These are phyloP conservation scores for Obba rivulosa DNA, from an alignment of 768 basidiomycete genomes.

Conservation along the genomic window DNA sequence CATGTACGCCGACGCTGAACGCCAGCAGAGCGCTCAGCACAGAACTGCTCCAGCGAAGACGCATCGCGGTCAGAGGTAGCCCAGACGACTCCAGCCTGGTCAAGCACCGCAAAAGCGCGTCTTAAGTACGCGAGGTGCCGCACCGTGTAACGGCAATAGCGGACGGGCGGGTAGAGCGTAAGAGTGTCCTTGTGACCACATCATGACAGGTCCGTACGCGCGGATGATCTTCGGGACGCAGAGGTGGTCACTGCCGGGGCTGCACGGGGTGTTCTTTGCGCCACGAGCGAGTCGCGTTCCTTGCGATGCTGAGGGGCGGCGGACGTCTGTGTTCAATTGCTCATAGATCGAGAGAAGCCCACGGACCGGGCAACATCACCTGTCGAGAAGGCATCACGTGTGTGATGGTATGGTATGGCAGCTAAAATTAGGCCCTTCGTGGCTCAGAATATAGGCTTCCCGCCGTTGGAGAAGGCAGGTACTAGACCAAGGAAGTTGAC, in stretches of 20 bases:
- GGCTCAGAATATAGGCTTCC: no score
- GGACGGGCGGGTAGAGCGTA: background rate
- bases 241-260: background rate
- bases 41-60: slow-evolving; percentile 7
- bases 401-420: no score
- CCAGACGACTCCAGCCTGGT: background rate
- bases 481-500: no score
- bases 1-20: slow-evolving; percentile 20
- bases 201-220: background rate
- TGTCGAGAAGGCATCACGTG: slow-evolving; percentile 4
- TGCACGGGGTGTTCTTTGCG: background rate
- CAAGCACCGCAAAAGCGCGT: background rate
- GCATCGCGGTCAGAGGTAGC: slow-evolving; percentile 1
- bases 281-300: background rate
- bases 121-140: slow-evolving; percentile 2
- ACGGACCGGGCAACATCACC: slow-evolving; percentile 7
- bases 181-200: slow-evolving; percentile 18
- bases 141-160: background rate
- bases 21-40: slow-evolving; percentile 14
- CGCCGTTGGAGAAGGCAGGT: no score
- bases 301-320: background rate
- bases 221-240: slow-evolving; percentile 11
- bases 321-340: background rate
- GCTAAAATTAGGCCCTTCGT: no score
- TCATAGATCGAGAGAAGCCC: background rate